phyloP scores from a whole-genome alignment of 2,329 filamentous ascomycete genomes.

The Colletotrichum neosansevieriae region DNA sequence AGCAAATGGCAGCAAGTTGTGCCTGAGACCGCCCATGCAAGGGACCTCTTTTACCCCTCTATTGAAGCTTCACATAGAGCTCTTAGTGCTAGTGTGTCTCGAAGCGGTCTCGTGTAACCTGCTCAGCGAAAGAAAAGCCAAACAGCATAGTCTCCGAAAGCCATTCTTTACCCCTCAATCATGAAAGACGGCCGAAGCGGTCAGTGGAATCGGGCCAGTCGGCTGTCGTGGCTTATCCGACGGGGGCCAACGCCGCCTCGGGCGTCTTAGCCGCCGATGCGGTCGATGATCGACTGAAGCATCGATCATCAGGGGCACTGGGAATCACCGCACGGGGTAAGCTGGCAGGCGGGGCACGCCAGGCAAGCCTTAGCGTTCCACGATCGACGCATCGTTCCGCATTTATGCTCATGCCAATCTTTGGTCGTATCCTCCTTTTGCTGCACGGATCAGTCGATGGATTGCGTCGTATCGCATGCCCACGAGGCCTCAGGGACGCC shows the following conservation, averaged over 20 bases:
- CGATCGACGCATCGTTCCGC: conserved; percentile 32
- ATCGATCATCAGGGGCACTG: conserved; percentile 40
- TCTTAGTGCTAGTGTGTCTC: conserved; percentile 14
- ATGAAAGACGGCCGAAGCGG: conserved; percentile 18
- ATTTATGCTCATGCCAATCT: conserved; percentile 9
- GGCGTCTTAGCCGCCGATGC: conserved; percentile 26
- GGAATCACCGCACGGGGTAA: conserved; percentile 30
- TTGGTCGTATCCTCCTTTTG: conserved; percentile 1
- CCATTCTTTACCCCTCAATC: conserved; percentile 28
- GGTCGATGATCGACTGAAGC: conserved; percentile 37
- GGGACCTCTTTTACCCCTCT: conserved; percentile 13
- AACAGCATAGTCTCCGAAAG: neutral
- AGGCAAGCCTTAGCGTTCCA: conserved; percentile 33
- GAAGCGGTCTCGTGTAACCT: conserved; percentile 6
- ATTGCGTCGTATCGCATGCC: conserved; percentile 20
- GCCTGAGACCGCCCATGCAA: conserved; percentile 10
- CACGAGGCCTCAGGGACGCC: conserved; percentile 6
- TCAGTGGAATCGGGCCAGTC: conserved; percentile 10
- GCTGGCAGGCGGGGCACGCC: conserved; percentile 34
- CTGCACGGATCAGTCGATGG: conserved; percentile 16
- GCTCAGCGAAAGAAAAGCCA: neutral
- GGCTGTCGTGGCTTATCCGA: conserved; percentile 15
- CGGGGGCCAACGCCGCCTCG: conserved; percentile 4
- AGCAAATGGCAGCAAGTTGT: neutral
- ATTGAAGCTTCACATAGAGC: neutral